These are phyloP conservation scores for Neoboletus subvelutipes DNA, from an alignment of 768 basidiomycete genomes.

Conservation along the genomic window DNA sequence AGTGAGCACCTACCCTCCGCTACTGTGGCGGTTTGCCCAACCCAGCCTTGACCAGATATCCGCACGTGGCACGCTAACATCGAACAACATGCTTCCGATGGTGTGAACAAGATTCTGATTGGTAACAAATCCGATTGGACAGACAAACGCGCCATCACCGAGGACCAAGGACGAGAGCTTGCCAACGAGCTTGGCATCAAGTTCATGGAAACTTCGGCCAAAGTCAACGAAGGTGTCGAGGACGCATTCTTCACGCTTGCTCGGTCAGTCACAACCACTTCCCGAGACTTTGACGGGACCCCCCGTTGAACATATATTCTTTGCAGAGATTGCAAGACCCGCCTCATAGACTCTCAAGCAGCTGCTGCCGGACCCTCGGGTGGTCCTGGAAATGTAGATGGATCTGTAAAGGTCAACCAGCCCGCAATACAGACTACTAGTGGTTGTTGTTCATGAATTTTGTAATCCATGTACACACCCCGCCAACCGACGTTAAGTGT, in stretches of 20 bases:
- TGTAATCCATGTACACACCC: slow-evolving; percentile 5
- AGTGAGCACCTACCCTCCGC: slow-evolving; percentile 56
- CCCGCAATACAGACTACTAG: slow-evolving; percentile 44
- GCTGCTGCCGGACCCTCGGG: slow-evolving; percentile 47
- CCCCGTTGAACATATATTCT: neutral
- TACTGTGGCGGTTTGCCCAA: slow-evolving; percentile 8
- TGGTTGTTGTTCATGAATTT: slow-evolving; percentile 53
- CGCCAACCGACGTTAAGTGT: neutral
- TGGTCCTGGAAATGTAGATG: slow-evolving; percentile 43
- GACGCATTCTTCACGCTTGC: slow-evolving; percentile 98
- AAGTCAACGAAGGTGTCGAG: slow-evolving; percentile 96
- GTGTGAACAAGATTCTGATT: slow-evolving; percentile 98
- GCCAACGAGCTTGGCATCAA: slow-evolving; percentile 92
- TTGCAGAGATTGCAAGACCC: slow-evolving; percentile 91
- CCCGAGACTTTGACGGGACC: neutral
- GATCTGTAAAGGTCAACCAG: slow-evolving; percentile 67
- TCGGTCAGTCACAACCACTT: slow-evolving; percentile 54
- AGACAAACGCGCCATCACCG: slow-evolving; percentile 90
- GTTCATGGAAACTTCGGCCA: slow-evolving; percentile 98
- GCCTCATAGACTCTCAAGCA: slow-evolving; percentile 91
- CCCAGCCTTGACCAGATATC: slow-evolving; percentile 62
- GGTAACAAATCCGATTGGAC: slow-evolving; percentile 99
- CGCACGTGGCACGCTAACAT: slow-evolving; percentile 98
- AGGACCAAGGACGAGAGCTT: slow-evolving; percentile 88
- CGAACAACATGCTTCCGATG: slow-evolving; percentile 97